phyloP scores from a whole-genome alignment of 2,329 filamentous ascomycete genomes.

The Fusarium odoratissimum region DNA sequence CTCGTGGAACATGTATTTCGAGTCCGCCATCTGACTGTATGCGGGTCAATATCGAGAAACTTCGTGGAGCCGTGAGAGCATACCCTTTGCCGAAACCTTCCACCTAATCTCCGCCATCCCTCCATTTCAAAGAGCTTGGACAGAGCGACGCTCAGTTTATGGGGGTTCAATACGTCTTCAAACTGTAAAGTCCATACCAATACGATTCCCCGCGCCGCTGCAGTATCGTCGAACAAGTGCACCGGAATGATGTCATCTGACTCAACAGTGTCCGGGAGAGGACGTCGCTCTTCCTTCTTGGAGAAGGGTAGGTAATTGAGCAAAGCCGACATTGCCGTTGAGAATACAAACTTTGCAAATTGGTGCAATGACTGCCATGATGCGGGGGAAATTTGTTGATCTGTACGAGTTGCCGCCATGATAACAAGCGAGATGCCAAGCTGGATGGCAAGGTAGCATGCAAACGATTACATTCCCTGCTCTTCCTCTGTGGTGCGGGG shows the following conservation, averaged over 20 bases:
- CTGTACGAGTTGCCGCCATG: not conserved
- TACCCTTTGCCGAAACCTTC: conserved; percentile 19
- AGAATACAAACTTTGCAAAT: not conserved
- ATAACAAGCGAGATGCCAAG: not conserved
- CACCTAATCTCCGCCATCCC: conserved; percentile 19
- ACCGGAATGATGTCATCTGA: conserved; percentile 28
- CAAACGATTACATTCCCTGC: not conserved
- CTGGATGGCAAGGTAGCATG: not conserved
- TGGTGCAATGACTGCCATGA: not conserved
- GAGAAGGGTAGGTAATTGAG: conserved; percentile 12
- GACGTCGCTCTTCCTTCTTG: not conserved
- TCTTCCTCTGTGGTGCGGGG: not conserved
- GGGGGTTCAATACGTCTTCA: conserved; percentile 10
- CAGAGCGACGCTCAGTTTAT: not conserved
- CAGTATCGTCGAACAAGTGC: conserved; percentile 22
- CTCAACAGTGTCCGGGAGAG: not conserved
- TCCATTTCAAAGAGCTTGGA: conserved; percentile 6
- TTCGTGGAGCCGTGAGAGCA: fast-evolving
- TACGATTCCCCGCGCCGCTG: conserved; percentile 9
- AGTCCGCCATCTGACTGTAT: conserved; percentile 5
- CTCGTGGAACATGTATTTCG: conserved; percentile 11
- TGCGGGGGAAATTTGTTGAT: no score
- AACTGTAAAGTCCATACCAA: conserved; percentile 28
- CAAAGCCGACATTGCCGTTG: not conserved
- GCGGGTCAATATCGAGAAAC: not conserved